A percentile compares a stretch with the other conserved stretches of the same genome.
phyloP scores from a whole-genome alignment of 169 alveolate species.

The Eimeria zaria region DNA sequence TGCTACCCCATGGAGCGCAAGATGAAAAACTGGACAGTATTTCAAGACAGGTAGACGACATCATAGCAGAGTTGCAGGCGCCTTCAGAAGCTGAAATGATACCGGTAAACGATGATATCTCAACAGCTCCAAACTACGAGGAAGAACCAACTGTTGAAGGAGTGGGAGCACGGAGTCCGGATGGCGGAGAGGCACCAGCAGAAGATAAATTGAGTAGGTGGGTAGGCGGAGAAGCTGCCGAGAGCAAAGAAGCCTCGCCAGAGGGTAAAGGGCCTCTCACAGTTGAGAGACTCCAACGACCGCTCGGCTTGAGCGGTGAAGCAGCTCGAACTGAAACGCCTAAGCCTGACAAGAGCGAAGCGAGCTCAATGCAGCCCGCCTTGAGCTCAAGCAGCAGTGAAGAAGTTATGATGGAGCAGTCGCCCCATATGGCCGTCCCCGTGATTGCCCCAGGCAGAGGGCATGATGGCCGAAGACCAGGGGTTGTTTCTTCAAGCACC shows the following conservation, averaged over 20 bases:
- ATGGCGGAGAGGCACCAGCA: not conserved
- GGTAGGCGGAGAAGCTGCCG: not conserved
- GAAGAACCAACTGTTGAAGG: not conserved
- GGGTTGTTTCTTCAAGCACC: not conserved
- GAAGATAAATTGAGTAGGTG: not conserved
- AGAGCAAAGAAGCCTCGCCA: not conserved
- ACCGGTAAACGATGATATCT: not conserved
- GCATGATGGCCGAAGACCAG: not conserved
- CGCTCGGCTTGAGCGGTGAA: not conserved
- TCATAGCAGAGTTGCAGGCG: constrained; percentile 13
- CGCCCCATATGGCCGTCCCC: not conserved
- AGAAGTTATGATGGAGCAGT: not conserved
- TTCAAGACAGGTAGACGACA: constrained; percentile 12
- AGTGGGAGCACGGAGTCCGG: not conserved
- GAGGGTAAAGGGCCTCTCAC: not conserved
- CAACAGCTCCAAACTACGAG: not conserved
- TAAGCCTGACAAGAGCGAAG: not conserved
- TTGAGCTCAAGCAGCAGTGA: not conserved
- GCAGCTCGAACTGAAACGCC: not conserved
- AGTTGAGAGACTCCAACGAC: not conserved
- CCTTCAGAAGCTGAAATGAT: not conserved
- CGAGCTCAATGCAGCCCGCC: not conserved
- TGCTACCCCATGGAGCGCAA: no score
- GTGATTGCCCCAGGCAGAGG: not conserved
- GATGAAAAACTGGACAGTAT: not conserved